Evolutionary conservation across 257 asterid species (phyloP).

Genomic region (Paraleonurus japonicus): DNA sequence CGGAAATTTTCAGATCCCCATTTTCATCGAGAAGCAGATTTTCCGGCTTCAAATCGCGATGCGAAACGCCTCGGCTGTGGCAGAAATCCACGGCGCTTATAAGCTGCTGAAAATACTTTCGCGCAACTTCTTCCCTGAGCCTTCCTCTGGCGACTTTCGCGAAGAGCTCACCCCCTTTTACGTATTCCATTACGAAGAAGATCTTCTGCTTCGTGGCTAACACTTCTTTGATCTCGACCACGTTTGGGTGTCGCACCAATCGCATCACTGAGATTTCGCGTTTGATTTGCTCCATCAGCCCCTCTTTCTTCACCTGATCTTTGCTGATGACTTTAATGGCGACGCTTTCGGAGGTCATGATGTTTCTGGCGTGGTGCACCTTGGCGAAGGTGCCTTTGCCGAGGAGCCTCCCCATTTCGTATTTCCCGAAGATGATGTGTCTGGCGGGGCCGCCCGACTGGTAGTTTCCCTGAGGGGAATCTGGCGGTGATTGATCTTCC

Average conservation of each 20-base stretch:
- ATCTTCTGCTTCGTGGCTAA: conserved; percentile 78
- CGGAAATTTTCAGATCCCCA: conserved; percentile 66
- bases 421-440: conserved; percentile 55
- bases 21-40: conserved; percentile 71
- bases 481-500: conserved; percentile 16
- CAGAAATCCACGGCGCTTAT: conserved; percentile 75
- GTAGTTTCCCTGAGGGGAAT: background rate
- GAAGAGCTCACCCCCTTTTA: conserved; percentile 79
- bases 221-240: conserved; percentile 74
- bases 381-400: conserved; percentile 87
- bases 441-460: conserved; percentile 12
- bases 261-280: conserved; percentile 78
- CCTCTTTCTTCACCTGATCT: conserved; percentile 53
- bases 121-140: conserved; percentile 51
- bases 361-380: conserved; percentile 61
- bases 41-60: conserved; percentile 77
- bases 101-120: conserved; percentile 77
- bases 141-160: conserved; percentile 52
- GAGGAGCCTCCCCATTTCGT: conserved; percentile 73
- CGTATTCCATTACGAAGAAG: conserved; percentile 74
- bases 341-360: conserved; percentile 56
- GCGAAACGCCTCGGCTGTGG: conserved; percentile 86
- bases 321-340: conserved; percentile 78
- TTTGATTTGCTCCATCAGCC: conserved; percentile 61
- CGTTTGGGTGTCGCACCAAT: conserved; percentile 73